These are phyloP conservation scores for Sarocladiaceae sp. DNA, from an alignment of 2,329 filamentous ascomycete species.

Conservation along the genomic window DNA sequence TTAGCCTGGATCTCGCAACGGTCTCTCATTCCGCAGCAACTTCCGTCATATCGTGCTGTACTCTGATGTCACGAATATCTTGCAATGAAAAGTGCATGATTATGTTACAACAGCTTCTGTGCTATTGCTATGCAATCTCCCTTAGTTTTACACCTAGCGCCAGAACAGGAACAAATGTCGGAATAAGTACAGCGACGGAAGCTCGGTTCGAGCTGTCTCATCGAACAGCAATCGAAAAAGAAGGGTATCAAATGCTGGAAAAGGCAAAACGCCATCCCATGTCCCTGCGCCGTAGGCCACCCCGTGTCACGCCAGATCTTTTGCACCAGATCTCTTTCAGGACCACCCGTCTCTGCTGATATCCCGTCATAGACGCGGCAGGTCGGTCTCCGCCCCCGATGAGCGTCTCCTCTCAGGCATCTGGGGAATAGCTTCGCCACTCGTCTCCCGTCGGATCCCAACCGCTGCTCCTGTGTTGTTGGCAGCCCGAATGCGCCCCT, in stretches of 20 bases:
- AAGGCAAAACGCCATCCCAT: not conserved
- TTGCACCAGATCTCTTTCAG: no score
- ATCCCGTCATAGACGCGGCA: slow-evolving; percentile 23
- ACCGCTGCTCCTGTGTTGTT: slow-evolving; percentile 26
- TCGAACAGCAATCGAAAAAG: not conserved
- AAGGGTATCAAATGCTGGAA: slow-evolving; percentile 4
- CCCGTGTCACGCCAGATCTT: not conserved
- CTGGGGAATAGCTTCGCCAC: slow-evolving; percentile 18
- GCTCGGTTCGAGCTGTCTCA: not conserved
- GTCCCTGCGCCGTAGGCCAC: not conserved
- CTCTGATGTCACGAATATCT: no score
- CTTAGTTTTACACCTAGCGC: no score
- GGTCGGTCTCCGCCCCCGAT: slow-evolving; percentile 29
- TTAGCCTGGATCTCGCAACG: no score
- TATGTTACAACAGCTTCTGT: no score
- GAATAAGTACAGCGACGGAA: not conserved
- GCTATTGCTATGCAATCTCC: no score
- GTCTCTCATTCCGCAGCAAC: no score
- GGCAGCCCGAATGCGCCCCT: slow-evolving; percentile 33
- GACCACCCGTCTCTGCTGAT: not conserved
- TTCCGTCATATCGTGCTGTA: no score
- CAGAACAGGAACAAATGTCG: no score
- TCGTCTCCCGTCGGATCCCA: slow-evolving; percentile 22
- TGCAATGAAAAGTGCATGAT: no score
- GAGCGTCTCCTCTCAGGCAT: slow-evolving; percentile 30